Evolutionary conservation across 257 asterid genomes (phyloP), one percentile per base, ranked within the genome.

Genomic region (Orobanche coerulescens): DNA sequence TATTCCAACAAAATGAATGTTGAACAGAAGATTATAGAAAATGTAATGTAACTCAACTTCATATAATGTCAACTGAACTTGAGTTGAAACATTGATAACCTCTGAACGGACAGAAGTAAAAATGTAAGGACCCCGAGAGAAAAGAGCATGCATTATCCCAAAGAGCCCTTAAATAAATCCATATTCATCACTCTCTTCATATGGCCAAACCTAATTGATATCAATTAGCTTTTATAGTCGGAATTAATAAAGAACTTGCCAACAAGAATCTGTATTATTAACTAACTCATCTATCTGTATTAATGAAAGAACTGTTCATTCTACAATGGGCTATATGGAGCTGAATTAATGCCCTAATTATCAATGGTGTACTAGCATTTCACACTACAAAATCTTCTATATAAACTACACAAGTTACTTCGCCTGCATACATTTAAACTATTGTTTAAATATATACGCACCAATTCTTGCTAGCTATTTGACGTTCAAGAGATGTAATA

Each of bases 151-250:
- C 89, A 81, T 88, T 89, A 86, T 81, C 61, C 81, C 76, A 48
- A 82, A 92, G 52, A 92, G 94, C 68, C 95, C 84, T 86, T 92
- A 97, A 62, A 89, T 57, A 63, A 92, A 84, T 70, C 95, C 98
- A 79, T 73, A 80, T 61, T 83, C 93, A 73, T 81, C 95, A 24
- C 78, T 80, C 77, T 82, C 98, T 71, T 88, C 97, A 79, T 86
- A 88, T 31, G 97, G 95, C 98, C 98, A 92, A 64, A 92, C 96
- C 98, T 83, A 60, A 61, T 79, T 19, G 55, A 68, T 44, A 61
- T 46, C 42, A 73, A 56, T 68, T 49, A 66, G 40, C 18, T 58
- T 44, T 60, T 48, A 69, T 42, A 44, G 73, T 73, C 67, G 64
- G 62, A 58, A 56, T 58, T 49, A 25, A 34, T 61, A 60, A 59